A percentile compares a stretch with the other conserved stretches of the same genome.
Conservation (phyloP, 768 basidiomycete species). For the Leccinum longicurvipes region DNA sequence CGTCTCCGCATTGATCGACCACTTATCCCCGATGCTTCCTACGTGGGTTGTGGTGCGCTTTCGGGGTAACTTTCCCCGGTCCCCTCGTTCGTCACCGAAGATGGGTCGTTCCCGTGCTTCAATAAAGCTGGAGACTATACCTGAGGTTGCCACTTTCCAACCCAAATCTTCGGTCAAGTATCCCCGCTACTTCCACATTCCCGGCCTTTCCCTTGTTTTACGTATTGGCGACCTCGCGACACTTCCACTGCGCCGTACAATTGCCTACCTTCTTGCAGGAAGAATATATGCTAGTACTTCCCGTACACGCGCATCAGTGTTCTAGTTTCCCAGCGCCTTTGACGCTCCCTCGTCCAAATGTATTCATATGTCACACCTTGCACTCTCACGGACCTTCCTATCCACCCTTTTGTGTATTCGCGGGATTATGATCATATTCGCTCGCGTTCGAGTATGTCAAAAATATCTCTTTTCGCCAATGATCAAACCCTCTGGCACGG, state of each 20-base stretch:
- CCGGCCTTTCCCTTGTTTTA: constrained; percentile 27
- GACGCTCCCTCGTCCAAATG: background rate
- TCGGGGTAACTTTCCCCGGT: constrained; percentile 13
- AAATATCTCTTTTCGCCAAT: constrained; percentile 4
- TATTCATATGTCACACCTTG: constrained; percentile 3
- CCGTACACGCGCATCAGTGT: constrained; percentile 7
- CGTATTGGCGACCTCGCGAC: constrained; percentile 31
- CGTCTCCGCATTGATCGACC: constrained; percentile 19
- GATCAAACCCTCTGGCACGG: background rate
- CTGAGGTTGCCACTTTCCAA: constrained; percentile 32
- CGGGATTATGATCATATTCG: constrained; percentile 4
- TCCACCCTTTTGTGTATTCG: constrained; percentile 8
- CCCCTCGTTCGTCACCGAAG: constrained; percentile 26
- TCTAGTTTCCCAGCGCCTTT: constrained; percentile 11
- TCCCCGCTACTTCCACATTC: constrained; percentile 20
- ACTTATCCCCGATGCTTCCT: constrained; percentile 24
- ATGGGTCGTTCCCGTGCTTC: constrained; percentile 20
- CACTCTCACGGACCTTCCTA: constrained; percentile 8
- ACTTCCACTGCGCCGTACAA: constrained; percentile 25
- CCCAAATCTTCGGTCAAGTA: constrained; percentile 13
- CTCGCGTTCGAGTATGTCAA: constrained; percentile 18
- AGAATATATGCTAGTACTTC: constrained; percentile 20
- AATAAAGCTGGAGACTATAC: constrained; percentile 39
- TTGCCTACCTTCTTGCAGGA: constrained; percentile 24
- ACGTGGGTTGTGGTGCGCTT: constrained; percentile 15